Evolutionary conservation across 106 monocot species (phyloP).

Genomic region (Alisma plantagoaquatica): DNA sequence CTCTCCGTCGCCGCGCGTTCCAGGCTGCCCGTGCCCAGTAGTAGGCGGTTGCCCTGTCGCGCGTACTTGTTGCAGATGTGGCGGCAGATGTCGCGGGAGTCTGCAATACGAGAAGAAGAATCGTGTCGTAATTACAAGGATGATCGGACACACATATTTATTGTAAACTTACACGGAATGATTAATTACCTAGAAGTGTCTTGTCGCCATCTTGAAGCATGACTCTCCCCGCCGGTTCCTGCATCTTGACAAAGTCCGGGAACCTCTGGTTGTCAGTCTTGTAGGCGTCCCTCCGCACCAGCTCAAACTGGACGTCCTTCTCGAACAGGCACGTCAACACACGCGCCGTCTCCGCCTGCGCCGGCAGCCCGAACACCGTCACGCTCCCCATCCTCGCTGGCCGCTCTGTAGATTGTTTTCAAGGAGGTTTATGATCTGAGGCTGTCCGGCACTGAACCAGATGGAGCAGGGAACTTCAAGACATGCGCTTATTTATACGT

Average conservation of each 20-base stretch:
- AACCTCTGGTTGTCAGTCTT: background rate
- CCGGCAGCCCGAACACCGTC: background rate
- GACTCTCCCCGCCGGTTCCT: slow-evolving; percentile 3
- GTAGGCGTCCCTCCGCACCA: slow-evolving; percentile 1
- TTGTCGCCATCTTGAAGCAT: background rate
- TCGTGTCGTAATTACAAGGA: too few species aligned
- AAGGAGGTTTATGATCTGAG: too few species aligned
- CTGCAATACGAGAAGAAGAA: too few species aligned
- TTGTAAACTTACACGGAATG: too few species aligned
- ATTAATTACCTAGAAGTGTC: too few species aligned
- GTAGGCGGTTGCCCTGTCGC: background rate
- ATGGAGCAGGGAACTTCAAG: too few species aligned
- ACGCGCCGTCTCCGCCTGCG: background rate
- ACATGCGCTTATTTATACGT: too few species aligned
- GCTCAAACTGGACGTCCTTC: slow-evolving; percentile 9
- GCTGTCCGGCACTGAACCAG: too few species aligned
- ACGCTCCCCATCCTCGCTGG: too few species aligned
- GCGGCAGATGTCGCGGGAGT: slow-evolving; percentile 7
- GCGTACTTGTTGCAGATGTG: background rate
- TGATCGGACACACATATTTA: too few species aligned
- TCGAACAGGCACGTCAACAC: slow-evolving; percentile 6
- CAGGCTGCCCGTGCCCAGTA: slow-evolving; percentile 3
- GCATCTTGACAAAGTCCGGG: background rate
- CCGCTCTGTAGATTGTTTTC: too few species aligned
- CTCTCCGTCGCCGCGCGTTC: slow-evolving; percentile 6